Base-by-base conservation (phyloP, 2,329 filamentous ascomycete genomes). In the Penicillium sp. region DNA sequence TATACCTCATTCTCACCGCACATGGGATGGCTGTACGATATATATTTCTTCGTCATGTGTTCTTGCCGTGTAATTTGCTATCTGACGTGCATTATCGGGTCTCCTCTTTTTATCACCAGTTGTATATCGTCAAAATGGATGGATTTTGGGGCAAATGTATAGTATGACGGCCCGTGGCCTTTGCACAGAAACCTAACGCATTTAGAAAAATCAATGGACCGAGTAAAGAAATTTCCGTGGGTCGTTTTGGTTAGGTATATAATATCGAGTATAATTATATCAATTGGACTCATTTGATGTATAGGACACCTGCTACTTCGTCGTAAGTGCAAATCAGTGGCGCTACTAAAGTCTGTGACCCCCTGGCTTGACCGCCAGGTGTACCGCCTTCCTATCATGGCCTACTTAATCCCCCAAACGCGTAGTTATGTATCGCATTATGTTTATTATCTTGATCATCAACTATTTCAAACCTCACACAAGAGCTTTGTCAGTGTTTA, bases 1-100 rank as follows among this genome's bases (percentile, higher is more conserved):
- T 61, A 64, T 67, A 63, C 63, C 66, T 66, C 61, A 55, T 60
- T 58, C 58, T 53, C 44, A 49, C 24, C 10, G 35, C 49, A 39
- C 53, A 27, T 31, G 60, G 60, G 65, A 62, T 59, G 55, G 53
- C 60, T 68, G 66, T 68, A 67, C 65, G 61, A 68, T 68, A 68
- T 68, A 68, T 60, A 58, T 54, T 53, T 46, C 39, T 56, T 41
- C 40, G 53, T 59, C 33, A 50, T 59, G 50, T 58, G 44, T 57
- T 58, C 51, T 62, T 55, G 35, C 53, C 46, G 40, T 61, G 50
- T 46, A 47, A 59, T 60, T 31, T 65, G 52, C 57, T n/a, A 56
- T 44, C 43, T 27, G 35, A 44, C 53, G 49, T 55, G 43, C 49
- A 36, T 49, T 54, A 51, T 61, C 40, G 41, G 58, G 51, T 31